phyloP scores from a whole-genome alignment of 2,329 filamentous ascomycete species.

The Fusarium ambrosium region DNA sequence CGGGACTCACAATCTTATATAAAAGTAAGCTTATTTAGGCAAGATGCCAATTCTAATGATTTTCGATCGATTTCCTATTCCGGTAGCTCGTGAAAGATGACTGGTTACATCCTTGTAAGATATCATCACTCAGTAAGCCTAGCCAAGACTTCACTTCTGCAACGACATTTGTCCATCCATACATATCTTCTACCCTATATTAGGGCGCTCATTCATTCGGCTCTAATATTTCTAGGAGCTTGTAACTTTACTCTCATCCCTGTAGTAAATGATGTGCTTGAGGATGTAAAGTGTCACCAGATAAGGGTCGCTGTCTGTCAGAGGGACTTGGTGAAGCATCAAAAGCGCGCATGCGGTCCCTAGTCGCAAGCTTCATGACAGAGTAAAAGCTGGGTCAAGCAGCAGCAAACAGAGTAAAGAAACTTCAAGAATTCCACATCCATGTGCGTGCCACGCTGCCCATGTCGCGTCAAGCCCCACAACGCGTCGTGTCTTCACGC shows the following conservation, averaged over 20 bases:
- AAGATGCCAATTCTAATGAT: neutral
- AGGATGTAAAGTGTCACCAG: neutral
- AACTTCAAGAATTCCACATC: neutral
- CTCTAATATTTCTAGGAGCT: neutral
- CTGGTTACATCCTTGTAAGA: neutral
- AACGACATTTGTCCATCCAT: neutral
- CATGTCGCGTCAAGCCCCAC: neutral
- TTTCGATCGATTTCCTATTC: neutral
- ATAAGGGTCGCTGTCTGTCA: neutral
- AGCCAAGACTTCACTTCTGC: neutral
- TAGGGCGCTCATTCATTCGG: no score
- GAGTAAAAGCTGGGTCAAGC: neutral
- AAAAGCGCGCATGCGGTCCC: neutral
- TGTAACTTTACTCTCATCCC: neutral
- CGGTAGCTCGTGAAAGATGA: neutral
- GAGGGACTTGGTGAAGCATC: neutral
- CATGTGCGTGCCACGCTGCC: neutral
- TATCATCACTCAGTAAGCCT: neutral
- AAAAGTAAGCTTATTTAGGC: neutral
- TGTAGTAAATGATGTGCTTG: neutral
- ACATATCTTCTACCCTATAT: neutral
- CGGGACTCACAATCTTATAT: neutral
- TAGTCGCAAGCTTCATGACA: no score
- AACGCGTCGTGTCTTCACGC: neutral
- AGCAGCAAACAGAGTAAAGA: neutral